Evolutionary conservation across 257 asterid genomes (phyloP).

Genomic region (Solanum bukasovii): DNA sequence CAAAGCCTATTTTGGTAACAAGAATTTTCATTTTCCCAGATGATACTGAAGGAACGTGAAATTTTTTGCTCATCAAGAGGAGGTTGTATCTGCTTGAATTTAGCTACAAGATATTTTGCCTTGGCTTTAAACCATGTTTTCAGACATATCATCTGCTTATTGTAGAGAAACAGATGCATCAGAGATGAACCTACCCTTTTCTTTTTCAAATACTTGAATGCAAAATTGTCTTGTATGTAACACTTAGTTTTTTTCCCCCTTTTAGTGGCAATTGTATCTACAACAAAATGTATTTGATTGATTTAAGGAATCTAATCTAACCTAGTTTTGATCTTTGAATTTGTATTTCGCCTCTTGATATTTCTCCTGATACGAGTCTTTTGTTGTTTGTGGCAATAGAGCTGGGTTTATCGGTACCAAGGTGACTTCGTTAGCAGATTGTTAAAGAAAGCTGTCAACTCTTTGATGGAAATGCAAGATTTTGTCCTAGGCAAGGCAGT

Average conservation of each 20-base stretch:
- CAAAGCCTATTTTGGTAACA: slow-evolving; percentile 36
- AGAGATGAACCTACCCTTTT: background rate
- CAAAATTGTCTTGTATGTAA: background rate
- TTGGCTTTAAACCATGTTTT: background rate
- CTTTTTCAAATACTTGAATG: background rate
- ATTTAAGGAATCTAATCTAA: background rate
- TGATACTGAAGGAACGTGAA: slow-evolving; percentile 91
- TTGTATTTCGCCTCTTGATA: background rate
- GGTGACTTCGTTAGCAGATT: slow-evolving; percentile 53
- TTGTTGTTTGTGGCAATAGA: slow-evolving; percentile 51
- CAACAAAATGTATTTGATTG: background rate
- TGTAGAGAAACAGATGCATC: background rate
- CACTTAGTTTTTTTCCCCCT: background rate
- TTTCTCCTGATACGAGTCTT: slow-evolving; percentile 33
- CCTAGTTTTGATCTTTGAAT: background rate
- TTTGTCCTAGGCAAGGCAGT: background rate
- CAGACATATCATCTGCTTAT: background rate
- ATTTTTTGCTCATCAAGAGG: slow-evolving; percentile 39
- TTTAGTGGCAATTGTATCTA: background rate
- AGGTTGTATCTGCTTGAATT: slow-evolving; percentile 36
- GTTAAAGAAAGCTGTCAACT: slow-evolving; percentile 15
- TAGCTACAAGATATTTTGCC: background rate
- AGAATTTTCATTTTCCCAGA: slow-evolving; percentile 85
- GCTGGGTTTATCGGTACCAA: slow-evolving; percentile 82
- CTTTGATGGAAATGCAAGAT: slow-evolving; percentile 22